These are phyloP conservation scores for Rhynchospora tenuis DNA, from an alignment of 176 grass and related monocot genomes.

Conservation along the genomic window DNA sequence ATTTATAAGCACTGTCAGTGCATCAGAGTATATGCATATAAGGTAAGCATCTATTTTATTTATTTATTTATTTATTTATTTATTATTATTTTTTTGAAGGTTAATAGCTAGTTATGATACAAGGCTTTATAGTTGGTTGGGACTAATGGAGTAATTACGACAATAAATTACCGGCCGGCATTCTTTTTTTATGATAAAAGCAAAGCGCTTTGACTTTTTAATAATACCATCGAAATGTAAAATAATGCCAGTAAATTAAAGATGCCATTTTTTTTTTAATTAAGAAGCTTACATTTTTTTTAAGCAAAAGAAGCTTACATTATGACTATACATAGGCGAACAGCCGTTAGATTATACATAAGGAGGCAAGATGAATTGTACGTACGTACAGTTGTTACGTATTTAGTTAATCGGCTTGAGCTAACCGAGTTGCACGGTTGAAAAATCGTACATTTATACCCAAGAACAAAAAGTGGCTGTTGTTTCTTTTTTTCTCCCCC, in stretches of 20 bases:
- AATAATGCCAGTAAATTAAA: not conserved
- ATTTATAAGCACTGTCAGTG: constrained; percentile 8
- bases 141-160: not conserved
- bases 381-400: not conserved
- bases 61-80: too few species aligned
- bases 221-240: not conserved
- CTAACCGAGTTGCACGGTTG: not conserved
- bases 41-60: not conserved
- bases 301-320: not conserved
- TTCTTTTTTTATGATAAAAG: not conserved
- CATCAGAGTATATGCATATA: not conserved
- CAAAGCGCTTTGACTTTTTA: not conserved
- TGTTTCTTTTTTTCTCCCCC: too few species aligned
- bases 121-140: not conserved
- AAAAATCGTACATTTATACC: not conserved
- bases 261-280: not conserved
- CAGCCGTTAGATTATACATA: not conserved
- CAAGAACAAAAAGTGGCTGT: too few species aligned
- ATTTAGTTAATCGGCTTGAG: not conserved
- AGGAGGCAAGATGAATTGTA: not conserved
- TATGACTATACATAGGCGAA: not conserved
- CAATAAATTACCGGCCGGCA: not conserved
- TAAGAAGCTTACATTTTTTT: not conserved
- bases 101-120: not conserved
- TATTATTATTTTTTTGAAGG: too few species aligned